Base-by-base conservation (phyloP, 2,329 filamentous ascomycete species). In the Harringtonia lauricola region DNA sequence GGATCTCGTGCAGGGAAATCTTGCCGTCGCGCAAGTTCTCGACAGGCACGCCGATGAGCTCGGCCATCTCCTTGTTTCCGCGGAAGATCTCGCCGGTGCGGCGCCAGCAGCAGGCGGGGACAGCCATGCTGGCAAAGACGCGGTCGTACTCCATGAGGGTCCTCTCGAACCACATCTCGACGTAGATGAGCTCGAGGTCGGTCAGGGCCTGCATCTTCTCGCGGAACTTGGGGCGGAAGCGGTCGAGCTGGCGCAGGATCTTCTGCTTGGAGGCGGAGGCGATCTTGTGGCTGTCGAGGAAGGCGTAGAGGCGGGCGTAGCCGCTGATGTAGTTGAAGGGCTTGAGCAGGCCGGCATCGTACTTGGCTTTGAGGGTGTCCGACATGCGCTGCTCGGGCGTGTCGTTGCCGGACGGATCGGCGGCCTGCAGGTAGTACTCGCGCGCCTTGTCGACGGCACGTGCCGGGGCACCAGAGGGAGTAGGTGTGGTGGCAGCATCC, bases 271-370 rank as follows among this genome's bases (percentile, higher is more conserved):
- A 92, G 15, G 76, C 70, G 21, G 83, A 76, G 42, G 86, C 80
- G 59, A 96, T 83, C 43, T 49, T 50, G 58, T 96, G 82, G 47
- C 81, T 79, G 56, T 95, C 88, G 72, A 98, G 89, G 61, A 95
- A 98, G 49, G 83, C 80, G 50, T 88, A 86, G 39, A 98, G 69
- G 28, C 88, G 78, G 12, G 87, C 83, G 61, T 98, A 98, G 13
- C 92, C 92, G 57, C 94, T 94, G 54, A 96, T 86, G 62, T 98
- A 98, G 66, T 96, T 96, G 72, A 98, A 98, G 2, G 92, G 92
- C 58, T 89, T 92, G 46, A 98, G 70, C 56, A 98, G 72, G 2
- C 92, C 92, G 1, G 92, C 92, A 53, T 96, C 89, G 63, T 95
- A 94, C 63, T 98, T 98, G 50, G 92, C 92, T 60, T 84, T 86